These are phyloP conservation scores for Lithospermum erythrorhizon DNA, from an alignment of 257 asterid genomes.

Conservation along the genomic window DNA sequence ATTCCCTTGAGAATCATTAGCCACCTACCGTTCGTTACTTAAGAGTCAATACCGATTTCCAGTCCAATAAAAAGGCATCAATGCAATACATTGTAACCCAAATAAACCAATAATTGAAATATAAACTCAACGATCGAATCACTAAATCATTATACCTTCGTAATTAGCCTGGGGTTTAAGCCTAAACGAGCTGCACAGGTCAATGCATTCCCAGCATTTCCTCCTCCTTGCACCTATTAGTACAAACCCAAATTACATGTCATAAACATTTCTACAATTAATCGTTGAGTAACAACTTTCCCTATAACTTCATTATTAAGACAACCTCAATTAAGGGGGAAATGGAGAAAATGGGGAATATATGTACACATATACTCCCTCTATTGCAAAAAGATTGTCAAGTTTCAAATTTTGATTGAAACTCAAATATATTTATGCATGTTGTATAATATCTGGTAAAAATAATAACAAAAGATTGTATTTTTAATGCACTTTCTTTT, in stretches of 20 bases:
- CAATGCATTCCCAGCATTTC: slow-evolving; percentile 86
- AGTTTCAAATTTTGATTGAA: too few species aligned
- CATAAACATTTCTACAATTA: not conserved
- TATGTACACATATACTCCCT: too few species aligned
- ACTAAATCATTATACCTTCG: slow-evolving; percentile 45
- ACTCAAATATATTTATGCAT: too few species aligned
- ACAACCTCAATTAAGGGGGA: too few species aligned
- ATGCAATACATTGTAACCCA: not conserved
- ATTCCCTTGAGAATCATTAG: slow-evolving; percentile 87
- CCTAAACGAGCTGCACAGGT: slow-evolving; percentile 92
- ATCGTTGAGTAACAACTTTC: too few species aligned
- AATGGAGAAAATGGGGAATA: too few species aligned
- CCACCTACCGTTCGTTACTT: slow-evolving; percentile 43
- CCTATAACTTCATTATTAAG: too few species aligned
- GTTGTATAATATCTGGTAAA: not conserved
- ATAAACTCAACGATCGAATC: not conserved
- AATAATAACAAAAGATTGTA: not conserved
- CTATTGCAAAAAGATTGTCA: too few species aligned
- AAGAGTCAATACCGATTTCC: not conserved
- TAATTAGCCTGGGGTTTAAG: slow-evolving; percentile 60
- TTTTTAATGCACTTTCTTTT: too few species aligned
- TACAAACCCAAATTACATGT: not conserved
- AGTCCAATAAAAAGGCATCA: not conserved
- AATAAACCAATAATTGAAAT: not conserved
- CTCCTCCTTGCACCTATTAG: slow-evolving; percentile 78